A percentile compares a stretch with the other conserved stretches of the same genome.
Conservation (phyloP, 2,329 filamentous ascomycete species). For the Blastomyces emzantsi region DNA sequence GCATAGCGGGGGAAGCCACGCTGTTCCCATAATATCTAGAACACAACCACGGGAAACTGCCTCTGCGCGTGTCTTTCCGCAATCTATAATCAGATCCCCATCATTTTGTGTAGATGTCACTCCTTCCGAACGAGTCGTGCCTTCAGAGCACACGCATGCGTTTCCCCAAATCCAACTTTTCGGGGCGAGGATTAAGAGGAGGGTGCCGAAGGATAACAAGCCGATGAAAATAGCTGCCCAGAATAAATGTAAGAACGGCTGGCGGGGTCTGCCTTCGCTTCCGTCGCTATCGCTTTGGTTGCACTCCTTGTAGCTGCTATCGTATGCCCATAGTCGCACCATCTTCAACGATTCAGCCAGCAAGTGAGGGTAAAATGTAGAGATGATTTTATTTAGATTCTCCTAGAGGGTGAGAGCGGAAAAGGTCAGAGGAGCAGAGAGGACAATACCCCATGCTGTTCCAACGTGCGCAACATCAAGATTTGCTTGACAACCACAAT, state of each 20-base stretch:
- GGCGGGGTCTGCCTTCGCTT: not conserved
- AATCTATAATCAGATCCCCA: not conserved
- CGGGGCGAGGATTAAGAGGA: not conserved
- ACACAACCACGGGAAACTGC: constrained; percentile 8
- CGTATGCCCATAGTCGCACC: not conserved
- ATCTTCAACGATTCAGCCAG: not conserved
- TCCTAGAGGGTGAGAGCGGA: not conserved
- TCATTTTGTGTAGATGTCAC: not conserved
- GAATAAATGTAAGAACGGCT: not conserved
- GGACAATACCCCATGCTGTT: not conserved
- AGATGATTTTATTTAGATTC: not conserved
- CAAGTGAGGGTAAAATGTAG: not conserved
- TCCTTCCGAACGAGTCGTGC: not conserved
- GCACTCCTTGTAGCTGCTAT: constrained; percentile 1
- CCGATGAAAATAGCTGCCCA: not conserved
- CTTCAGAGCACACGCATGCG: not conserved
- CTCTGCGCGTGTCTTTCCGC: constrained; percentile 12
- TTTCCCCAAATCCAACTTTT: not conserved
- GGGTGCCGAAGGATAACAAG: not conserved
- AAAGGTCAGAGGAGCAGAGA: not conserved
- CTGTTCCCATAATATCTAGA: constrained; percentile 12
- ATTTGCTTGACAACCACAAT: not conserved
- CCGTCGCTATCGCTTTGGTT: not conserved
- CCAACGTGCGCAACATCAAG: not conserved
- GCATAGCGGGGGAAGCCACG: constrained; percentile 13